A percentile compares a stretch with the other conserved stretches of the same genome.
Evolutionary conservation across 495 filamentous ascomycete species (phyloP).

Genomic region (Hypoxylon crocopeplum): DNA sequence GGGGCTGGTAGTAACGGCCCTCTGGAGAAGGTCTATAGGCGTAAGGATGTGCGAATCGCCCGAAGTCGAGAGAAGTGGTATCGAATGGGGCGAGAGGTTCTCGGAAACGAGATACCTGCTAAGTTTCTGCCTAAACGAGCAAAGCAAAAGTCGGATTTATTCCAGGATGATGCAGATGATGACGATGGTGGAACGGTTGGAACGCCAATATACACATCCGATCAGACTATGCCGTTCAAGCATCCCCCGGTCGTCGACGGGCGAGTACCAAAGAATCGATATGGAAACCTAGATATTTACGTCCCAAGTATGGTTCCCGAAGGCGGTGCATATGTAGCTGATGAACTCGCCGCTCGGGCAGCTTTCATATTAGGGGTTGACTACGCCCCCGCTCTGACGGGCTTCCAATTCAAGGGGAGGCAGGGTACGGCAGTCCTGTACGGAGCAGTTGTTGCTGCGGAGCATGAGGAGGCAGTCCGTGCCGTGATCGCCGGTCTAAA

Average conservation of each 20-base stretch:
- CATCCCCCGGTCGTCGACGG: conserved; percentile 79
- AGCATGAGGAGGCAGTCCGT: conserved; percentile 73
- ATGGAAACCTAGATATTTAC: conserved; percentile 89
- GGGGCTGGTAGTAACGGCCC: conserved; percentile 64
- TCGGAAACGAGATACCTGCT: conserved; percentile 73
- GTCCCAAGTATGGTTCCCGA: conserved; percentile 90
- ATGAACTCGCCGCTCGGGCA: conserved; percentile 71
- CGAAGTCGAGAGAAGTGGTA: conserved; percentile 87
- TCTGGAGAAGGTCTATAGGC: conserved; percentile 73
- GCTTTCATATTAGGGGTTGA: conserved; percentile 82
- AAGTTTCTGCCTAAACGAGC: conserved; percentile 65
- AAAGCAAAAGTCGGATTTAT: conserved; percentile 37
- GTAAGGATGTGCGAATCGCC: conserved; percentile 77
- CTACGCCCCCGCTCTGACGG: conserved; percentile 86
- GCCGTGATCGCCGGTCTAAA: conserved; percentile 70
- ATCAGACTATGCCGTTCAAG: conserved; percentile 78
- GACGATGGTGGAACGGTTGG: conserved; percentile 52
- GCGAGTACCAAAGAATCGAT: conserved; percentile 81
- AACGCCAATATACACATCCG: conserved; percentile 70
- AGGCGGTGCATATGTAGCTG: conserved; percentile 71
- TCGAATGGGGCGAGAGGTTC: conserved; percentile 78
- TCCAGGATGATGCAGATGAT: conserved; percentile 44
- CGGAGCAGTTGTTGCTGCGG: conserved; percentile 76
- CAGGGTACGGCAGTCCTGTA: conserved; percentile 79
- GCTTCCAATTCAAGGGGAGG: conserved; percentile 84